A percentile compares a stretch with the other conserved stretches of the same genome.
Conservation (phyloP, 2,329 filamentous ascomycete species). For the Aspergillus latus region DNA sequence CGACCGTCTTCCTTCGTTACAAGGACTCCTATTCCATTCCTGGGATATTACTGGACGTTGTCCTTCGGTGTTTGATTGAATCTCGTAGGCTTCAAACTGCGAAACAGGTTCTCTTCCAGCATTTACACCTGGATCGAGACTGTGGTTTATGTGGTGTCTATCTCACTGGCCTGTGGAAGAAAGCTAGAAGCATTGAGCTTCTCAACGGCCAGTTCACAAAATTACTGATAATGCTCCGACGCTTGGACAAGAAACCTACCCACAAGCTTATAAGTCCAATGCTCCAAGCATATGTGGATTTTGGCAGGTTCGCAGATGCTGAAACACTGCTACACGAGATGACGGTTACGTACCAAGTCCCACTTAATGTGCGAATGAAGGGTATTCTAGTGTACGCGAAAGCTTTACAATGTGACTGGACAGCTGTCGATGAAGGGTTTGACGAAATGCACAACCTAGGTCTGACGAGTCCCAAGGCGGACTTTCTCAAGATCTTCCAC, state of each 20-base stretch:
- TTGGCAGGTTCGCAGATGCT: slow-evolving; percentile 36
- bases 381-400: slow-evolving; percentile 39
- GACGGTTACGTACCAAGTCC: slow-evolving; percentile 29
- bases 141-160: slow-evolving; percentile 40
- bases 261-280: slow-evolving; percentile 44
- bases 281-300: slow-evolving; percentile 41
- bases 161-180: slow-evolving; percentile 41
- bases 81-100: slow-evolving; percentile 39
- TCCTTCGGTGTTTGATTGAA: slow-evolving; percentile 40
- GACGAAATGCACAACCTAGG: slow-evolving; percentile 38
- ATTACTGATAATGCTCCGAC: slow-evolving; percentile 28
- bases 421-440: slow-evolving; percentile 39
- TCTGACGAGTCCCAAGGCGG: slow-evolving; percentile 28
- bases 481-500: slow-evolving; percentile 39
- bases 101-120: slow-evolving; percentile 36
- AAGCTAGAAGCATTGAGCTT: slow-evolving; percentile 38
- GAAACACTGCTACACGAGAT: slow-evolving; percentile 39
- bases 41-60: slow-evolving; percentile 33
- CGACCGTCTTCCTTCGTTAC: slow-evolving; percentile 33
- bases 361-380: slow-evolving; percentile 35
- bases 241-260: slow-evolving; percentile 33
- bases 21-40: slow-evolving; percentile 31
- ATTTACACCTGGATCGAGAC: slow-evolving; percentile 33
- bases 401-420: slow-evolving; percentile 42
- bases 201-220: slow-evolving; percentile 36